Evolutionary conservation across 2,329 filamentous ascomycete genomes (phyloP).

Genomic region (Periglandula ipomoeae): DNA sequence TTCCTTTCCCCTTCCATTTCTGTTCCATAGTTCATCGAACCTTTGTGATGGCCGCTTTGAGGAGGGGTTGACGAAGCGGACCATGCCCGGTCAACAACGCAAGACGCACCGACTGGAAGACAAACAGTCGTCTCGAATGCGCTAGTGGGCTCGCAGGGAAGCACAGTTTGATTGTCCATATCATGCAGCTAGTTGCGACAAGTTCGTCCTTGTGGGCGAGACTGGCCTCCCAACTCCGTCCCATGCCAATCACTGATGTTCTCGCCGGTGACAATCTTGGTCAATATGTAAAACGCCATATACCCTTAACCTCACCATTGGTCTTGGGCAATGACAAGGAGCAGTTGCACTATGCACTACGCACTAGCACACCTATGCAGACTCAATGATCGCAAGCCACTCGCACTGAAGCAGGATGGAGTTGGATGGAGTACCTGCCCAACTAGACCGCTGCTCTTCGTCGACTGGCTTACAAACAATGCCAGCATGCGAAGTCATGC

Average conservation of each 20-base stretch:
- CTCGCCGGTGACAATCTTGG: not conserved
- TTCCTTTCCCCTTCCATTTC: too few species aligned
- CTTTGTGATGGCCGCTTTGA: too few species aligned
- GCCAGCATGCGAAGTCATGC: too few species aligned
- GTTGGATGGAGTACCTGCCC: not conserved
- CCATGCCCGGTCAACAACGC: not conserved
- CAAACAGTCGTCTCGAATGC: too few species aligned
- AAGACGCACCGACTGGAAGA: not conserved
- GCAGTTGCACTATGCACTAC: not conserved
- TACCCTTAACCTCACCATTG: conserved; percentile 3
- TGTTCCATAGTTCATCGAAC: too few species aligned
- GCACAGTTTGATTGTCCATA: not conserved
- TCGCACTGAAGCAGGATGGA: not conserved
- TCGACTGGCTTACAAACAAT: too few species aligned
- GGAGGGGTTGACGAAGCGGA: not conserved
- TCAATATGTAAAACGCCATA: conserved; percentile 1
- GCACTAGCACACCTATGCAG: not conserved
- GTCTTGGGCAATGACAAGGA: not conserved
- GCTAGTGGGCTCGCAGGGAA: not conserved
- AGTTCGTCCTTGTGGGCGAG: not conserved
- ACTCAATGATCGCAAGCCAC: not conserved
- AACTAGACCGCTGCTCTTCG: too few species aligned
- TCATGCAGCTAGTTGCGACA: conserved; percentile 1
- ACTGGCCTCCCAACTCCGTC: conserved; percentile 1
- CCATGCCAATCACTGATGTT: conserved; percentile 1